Percentiles rank a stretch among this genome's conserved stretches.
These are phyloP conservation scores for Setaria viridis DNA, from an alignment of 202 grass and related monocot genomes.

Conservation along the genomic window DNA sequence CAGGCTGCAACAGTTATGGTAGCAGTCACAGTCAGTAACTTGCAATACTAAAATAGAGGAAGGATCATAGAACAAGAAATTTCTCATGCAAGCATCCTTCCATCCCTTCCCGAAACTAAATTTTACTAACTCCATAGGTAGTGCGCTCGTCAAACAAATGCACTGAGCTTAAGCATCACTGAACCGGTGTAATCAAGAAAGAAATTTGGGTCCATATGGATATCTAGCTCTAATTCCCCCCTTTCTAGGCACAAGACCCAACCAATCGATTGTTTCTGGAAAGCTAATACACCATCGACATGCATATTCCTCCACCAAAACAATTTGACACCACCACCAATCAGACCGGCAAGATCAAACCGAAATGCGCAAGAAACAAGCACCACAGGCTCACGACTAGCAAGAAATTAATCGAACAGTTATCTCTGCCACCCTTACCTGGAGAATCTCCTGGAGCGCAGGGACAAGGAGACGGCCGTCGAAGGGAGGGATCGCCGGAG, in stretches of 20 bases:
- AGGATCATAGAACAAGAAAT: not conserved
- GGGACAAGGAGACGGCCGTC: not conserved
- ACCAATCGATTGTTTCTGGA: not conserved
- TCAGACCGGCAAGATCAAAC: not conserved
- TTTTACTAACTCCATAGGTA: not conserved
- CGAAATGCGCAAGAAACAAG: not conserved
- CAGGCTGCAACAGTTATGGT: not conserved
- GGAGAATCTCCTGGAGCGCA: not conserved
- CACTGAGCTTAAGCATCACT: not conserved
- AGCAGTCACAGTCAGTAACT: not conserved
- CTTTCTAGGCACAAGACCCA: not conserved
- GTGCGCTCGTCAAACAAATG: not conserved
- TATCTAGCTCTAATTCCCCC: not conserved
- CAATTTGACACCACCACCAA: not conserved
- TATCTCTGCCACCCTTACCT: conserved; percentile 9
- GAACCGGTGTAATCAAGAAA: not conserved
- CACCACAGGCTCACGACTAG: too few species aligned
- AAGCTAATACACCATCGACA: not conserved
- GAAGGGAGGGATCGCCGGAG: not conserved
- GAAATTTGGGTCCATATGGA: not conserved
- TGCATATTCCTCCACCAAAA: not conserved
- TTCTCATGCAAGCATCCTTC: not conserved
- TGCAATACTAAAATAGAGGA: not conserved
- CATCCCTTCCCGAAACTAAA: not conserved
- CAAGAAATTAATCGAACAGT: not conserved